Percentiles rank a stretch among this genome's conserved stretches.
Conservation (phyloP, 257 asterid genomes). For the Salvia rosmarinus region DNA sequence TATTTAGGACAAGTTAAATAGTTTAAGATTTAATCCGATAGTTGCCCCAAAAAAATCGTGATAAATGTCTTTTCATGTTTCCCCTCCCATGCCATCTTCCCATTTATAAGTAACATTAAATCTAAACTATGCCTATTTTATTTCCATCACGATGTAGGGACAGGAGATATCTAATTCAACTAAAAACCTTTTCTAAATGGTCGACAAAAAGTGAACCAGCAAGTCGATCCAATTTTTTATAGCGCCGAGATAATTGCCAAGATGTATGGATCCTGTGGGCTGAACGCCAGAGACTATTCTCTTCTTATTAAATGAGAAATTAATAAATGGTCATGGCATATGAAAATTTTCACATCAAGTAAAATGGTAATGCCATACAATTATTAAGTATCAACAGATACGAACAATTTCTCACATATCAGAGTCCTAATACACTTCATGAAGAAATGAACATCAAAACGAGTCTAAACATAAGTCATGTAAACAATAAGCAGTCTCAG, state of each 20-base stretch:
- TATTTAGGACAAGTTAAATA: no score
- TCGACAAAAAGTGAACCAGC: constrained; percentile 58
- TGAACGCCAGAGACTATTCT: constrained; percentile 98
- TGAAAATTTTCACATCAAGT: constrained; percentile 9
- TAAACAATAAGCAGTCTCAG: no score
- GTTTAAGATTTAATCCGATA: no score
- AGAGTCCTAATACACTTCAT: background rate
- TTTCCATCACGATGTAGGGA: background rate
- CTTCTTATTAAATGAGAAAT: constrained; percentile 57
- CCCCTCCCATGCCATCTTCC: constrained; percentile 19
- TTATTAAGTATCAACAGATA: background rate
- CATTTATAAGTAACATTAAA: constrained; percentile 9
- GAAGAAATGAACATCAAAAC: background rate
- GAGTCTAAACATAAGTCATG: background rate
- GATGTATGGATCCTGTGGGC: constrained; percentile 99
- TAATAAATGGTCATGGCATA: constrained; percentile 20
- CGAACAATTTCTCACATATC: background rate
- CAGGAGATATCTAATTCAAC: constrained; percentile 6
- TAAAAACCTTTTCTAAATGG: constrained; percentile 18
- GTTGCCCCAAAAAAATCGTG: no score
- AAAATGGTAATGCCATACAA: constrained; percentile 8
- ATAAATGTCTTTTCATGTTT: background rate
- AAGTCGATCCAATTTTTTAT: constrained; percentile 89
- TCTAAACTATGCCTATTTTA: background rate
- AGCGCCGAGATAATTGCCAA: constrained; percentile 95